Evolutionary conservation across 1,284 basidiomycete species (phyloP), one percentile per base, ranked within the genome.

Genomic region (Tremellales sp.): DNA sequence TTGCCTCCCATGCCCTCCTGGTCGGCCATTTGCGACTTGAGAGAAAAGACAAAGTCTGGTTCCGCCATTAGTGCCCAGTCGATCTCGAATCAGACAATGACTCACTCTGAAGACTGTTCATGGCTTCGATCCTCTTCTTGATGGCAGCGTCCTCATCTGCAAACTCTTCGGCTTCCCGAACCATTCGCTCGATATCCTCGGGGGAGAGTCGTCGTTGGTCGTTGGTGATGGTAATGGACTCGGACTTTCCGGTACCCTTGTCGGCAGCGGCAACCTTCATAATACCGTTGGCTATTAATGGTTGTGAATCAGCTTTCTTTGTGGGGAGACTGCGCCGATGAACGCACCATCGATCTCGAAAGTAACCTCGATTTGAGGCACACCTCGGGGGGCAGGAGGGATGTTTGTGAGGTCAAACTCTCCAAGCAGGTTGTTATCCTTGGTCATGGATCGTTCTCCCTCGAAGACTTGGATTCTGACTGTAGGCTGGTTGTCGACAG

Each of bases 401-500:
- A 97, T 95, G 54, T 87, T 74, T 50, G 82, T 85, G 39, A 97
- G 83, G 75, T 97, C 93, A 68, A 97, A 97, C 74, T 93, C 92
- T 76, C 93, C 93, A 56, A 98, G 85, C 46, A 86, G 81, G 79
- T 95, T 93, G 84, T 97, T 97, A 78, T 97, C 91, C 82, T 93
- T 93, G 65, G 92, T 95, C 71, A 94, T 76, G 38, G 89, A 84
- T 72, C 91, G 88, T 77, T 95, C 91, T 73, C 92, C 91, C 79
- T 95, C 90, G 69, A 79, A 95, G 51, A 97, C 90, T 65, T 78
- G 76, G 73, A 94, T 93, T 49, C 88, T 74, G 57, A 93, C 89
- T 29, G 85, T 88, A 35, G 86, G 86, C 76, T 93, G 91, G 79
- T 94, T 94, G 74, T 94, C 90, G 51, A 88, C 87, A 39, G 88